Base-by-base conservation (phyloP, 2,329 filamentous ascomycete genomes). In the Bipolaris sorokiniana region DNA sequence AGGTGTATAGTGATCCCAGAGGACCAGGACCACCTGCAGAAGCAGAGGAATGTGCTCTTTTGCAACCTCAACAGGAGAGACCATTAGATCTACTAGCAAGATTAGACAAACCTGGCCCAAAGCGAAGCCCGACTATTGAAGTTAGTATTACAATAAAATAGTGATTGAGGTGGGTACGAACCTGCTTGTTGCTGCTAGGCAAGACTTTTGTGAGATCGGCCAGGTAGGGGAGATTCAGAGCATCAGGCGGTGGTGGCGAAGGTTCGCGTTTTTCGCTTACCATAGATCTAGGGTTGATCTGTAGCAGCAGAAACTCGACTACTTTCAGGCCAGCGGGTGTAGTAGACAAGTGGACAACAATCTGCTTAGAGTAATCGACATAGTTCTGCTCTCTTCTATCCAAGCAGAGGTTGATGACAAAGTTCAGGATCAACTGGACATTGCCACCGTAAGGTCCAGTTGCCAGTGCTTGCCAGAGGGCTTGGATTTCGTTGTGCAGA, bases 331-430 rank as follows among this genome's bases (percentile, higher is more conserved):
- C 93, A 1, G 93, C 88, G 72, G 78, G 90, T 70, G 85, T 97
- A 63, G 91, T 95, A 0, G 95, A 96, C 5, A 99, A 77, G 74
- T 97, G 98, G 0, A 99, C 96, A 15, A 98, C 92, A 50, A 99
- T 95, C 76, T 99, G 95, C 79, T 98, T 99, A 5, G 94, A 94
- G 72, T 96, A 97, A 67, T 97, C 92, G 53, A 99, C 94, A 75
- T 97, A 99, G 68, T 97, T 98, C 70, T 99, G 95, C 75, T 99
- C 96, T 47, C 94, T 88, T 31, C 94, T 88, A 69, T 99, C 95
- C 10, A 99, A 81, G 67, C 95, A 99, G 4, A 98, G 84, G 26
- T 88, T 88, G 77, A 99, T 98, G 76, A 99, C 95, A 72, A 99
- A 99, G 74, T 98, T 93, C 1, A 99, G 84, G 11, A 98, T 91